A percentile compares a stretch with the other conserved stretches of the same genome.
phyloP scores from a whole-genome alignment of 2,329 filamentous ascomycete genomes.

The Fusarium albidum region DNA sequence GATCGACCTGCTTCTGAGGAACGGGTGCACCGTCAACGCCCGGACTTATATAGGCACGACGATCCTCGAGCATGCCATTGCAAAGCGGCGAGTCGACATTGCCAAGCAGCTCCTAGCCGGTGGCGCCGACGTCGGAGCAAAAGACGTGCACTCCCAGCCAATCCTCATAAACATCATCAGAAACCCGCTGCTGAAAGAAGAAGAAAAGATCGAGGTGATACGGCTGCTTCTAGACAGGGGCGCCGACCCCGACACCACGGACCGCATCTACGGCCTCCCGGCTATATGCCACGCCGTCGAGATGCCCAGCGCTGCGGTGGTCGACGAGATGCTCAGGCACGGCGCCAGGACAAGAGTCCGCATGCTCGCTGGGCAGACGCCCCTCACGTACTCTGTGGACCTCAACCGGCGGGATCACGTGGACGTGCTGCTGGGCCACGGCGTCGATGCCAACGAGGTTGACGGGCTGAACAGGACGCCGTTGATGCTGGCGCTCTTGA shows the following conservation, averaged over 20 bases:
- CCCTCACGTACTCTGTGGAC: not conserved
- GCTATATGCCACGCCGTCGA: not conserved
- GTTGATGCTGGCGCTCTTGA: not conserved
- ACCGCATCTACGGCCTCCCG: not conserved
- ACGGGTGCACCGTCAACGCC: constrained; percentile 14
- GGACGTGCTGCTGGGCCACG: not conserved
- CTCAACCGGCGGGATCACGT: not conserved
- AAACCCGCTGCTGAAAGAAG: no score
- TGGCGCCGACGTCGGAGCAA: not conserved
- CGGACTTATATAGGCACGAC: not conserved
- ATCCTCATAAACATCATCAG: no score
- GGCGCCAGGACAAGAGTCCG: not conserved
- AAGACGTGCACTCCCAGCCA: not conserved
- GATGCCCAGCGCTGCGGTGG: not conserved
- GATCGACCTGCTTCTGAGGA: constrained; percentile 21
- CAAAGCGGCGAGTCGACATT: not conserved
- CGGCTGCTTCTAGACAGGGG: not conserved
- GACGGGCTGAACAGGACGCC: not conserved
- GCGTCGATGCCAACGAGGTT: not conserved
- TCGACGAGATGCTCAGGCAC: not conserved
- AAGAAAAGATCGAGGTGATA: no score
- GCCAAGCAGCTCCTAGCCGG: not conserved
- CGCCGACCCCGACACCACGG: not conserved
- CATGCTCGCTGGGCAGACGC: not conserved
- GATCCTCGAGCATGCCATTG: not conserved